Evolutionary conservation across 73 alveolate genomes (phyloP).

Genomic region (Paramecium caudatum): DNA sequence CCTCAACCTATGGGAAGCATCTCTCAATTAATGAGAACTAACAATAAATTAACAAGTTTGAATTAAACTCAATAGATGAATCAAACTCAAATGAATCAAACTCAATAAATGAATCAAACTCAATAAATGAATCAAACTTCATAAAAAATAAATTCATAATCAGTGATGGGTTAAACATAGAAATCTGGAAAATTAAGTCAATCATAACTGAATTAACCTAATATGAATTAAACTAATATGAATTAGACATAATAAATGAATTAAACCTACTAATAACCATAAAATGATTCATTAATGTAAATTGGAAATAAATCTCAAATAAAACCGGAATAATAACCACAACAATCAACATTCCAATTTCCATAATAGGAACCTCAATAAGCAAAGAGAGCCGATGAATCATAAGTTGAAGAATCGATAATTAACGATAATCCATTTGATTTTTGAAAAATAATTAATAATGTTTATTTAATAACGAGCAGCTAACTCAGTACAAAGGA

Average conservation of each 20-base stretch:
- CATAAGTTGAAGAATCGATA: not conserved
- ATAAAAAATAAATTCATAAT: not conserved
- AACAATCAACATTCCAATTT: not conserved
- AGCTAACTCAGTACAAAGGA: constrained; percentile 8
- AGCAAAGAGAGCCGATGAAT: not conserved
- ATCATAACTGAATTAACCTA: too few species aligned
- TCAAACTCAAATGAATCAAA: constrained; percentile 1
- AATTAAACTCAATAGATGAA: constrained; percentile 13
- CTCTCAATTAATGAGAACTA: too few species aligned
- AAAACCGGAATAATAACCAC: not conserved
- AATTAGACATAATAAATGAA: not conserved
- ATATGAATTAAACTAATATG: not conserved
- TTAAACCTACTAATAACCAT: not conserved
- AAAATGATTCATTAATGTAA: too few species aligned
- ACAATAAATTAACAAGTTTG: not conserved
- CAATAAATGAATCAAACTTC: not conserved
- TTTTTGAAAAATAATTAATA: not conserved
- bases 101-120: constrained; percentile 4
- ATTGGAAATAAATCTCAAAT: too few species aligned
- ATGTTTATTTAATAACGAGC: not conserved
- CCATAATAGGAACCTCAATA: not conserved
- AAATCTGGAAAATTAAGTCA: too few species aligned
- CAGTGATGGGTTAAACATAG: too few species aligned
- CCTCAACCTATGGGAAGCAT: too few species aligned
- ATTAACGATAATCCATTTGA: constrained; percentile 63